phyloP scores from a whole-genome alignment of 2,329 filamentous ascomycete genomes.

The Aspergillus awamori region DNA sequence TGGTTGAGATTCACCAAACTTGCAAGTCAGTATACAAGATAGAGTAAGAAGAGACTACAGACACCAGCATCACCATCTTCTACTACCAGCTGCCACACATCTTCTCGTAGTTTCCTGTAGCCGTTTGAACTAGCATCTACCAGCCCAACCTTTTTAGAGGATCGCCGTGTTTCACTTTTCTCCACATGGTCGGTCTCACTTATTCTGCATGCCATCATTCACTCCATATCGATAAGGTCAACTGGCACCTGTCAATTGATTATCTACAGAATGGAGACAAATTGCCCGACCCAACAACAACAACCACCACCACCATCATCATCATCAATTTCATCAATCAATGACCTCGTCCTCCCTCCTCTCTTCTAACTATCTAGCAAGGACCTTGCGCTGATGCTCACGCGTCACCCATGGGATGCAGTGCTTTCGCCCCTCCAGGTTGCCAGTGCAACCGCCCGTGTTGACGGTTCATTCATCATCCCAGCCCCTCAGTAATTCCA shows the following conservation, averaged over 20 bases:
- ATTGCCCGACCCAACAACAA: neutral
- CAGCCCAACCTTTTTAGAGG: neutral
- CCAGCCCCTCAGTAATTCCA: conserved; percentile 21
- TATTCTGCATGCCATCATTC: neutral
- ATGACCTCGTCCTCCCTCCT: neutral
- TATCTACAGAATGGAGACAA: too few relatives aligned
- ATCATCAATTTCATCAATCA: neutral
- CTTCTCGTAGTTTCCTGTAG: neutral
- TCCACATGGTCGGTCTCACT: neutral
- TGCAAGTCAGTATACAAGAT: neutral
- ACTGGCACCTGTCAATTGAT: too few relatives aligned
- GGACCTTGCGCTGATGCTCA: neutral
- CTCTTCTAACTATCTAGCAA: neutral
- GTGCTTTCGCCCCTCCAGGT: conserved; percentile 10
- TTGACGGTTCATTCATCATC: conserved; percentile 15
- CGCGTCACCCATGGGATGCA: neutral
- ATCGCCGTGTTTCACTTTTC: conserved; percentile 2
- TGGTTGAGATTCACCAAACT: too few relatives aligned
- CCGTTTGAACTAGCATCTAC: neutral
- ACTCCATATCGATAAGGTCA: neutral
- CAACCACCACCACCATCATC: neutral
- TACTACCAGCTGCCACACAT: neutral
- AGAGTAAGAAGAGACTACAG: neutral
- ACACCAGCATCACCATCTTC: too few relatives aligned
- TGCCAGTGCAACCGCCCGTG: conserved; percentile 29